phyloP scores from a whole-genome alignment of 1,139 yeast genomes.

The Ogataea hybrid region DNA sequence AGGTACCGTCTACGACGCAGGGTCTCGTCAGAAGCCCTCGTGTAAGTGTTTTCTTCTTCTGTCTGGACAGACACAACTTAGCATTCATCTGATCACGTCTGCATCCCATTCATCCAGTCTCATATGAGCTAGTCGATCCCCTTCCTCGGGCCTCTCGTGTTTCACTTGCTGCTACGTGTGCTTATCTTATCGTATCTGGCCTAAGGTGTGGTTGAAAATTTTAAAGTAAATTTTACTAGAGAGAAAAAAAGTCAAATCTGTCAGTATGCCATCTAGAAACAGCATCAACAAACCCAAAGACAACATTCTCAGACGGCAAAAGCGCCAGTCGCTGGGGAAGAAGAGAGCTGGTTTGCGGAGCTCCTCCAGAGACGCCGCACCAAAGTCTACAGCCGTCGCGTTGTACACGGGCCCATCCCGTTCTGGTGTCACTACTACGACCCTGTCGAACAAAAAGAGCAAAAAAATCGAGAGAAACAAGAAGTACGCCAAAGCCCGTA shows the following conservation, averaged over 20 bases:
- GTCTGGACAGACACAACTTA: too few species aligned
- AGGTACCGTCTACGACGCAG: too few species aligned
- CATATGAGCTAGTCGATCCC: neutral
- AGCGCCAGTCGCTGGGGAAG: slow-evolving; percentile 51
- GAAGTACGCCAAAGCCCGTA: slow-evolving; percentile 62
- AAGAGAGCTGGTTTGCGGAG: slow-evolving; percentile 52
- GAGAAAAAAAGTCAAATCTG: slow-evolving; percentile 4
- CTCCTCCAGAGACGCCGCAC: slow-evolving; percentile 33
- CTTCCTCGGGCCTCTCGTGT: neutral
- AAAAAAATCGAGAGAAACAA: slow-evolving; percentile 79
- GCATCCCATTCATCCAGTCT: too few species aligned
- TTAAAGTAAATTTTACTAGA: slow-evolving; percentile 2
- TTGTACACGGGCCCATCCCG: slow-evolving; percentile 43
- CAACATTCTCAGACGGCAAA: slow-evolving; percentile 52
- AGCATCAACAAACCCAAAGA: slow-evolving; percentile 78
- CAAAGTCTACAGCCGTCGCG: slow-evolving; percentile 60
- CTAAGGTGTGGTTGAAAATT: slow-evolving; percentile 9
- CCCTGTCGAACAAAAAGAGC: slow-evolving; percentile 77
- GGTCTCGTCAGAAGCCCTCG: too few species aligned
- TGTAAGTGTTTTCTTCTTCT: too few species aligned
- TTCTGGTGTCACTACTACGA: slow-evolving; percentile 47
- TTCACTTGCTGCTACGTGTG: neutral
- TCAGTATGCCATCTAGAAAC: slow-evolving; percentile 74
- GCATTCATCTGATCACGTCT: too few species aligned
- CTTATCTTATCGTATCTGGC: slow-evolving; percentile 8